phyloP scores from a whole-genome alignment of 1,139 yeast genomes.

The Candida labiduridarum region DNA sequence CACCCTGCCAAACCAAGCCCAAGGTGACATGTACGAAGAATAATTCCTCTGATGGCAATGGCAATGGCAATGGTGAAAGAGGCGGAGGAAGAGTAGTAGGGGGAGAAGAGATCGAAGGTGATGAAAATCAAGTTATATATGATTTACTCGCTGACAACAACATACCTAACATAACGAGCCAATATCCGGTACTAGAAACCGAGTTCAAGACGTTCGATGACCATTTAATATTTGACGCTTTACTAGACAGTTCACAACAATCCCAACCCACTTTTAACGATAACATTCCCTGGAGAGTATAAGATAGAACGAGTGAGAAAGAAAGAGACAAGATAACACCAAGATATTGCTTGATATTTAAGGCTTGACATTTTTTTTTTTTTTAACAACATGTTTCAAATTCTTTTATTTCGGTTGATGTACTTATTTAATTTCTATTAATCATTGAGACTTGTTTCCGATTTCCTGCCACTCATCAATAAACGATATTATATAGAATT shows the following conservation, averaged over 20 bases:
- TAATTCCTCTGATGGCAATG: neutral
- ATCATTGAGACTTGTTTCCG: neutral
- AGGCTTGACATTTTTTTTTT: too few relatives aligned
- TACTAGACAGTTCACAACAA: conserved; percentile 8
- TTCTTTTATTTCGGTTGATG: too few relatives aligned
- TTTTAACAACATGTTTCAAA: too few relatives aligned
- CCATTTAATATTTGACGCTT: conserved; percentile 10
- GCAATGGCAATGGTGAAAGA: neutral
- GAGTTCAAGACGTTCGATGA: conserved; percentile 8
- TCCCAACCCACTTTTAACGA: neutral
- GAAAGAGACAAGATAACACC: neutral
- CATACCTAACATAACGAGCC: neutral
- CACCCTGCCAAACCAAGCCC: conserved; percentile 4
- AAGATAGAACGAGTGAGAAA: neutral
- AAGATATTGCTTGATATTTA: too few relatives aligned
- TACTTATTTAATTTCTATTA: neutral
- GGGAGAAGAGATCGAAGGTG: neutral
- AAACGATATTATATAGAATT: neutral
- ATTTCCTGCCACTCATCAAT: neutral
- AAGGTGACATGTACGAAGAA: neutral
- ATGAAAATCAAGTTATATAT: conserved; percentile 1
- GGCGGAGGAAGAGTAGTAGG: neutral
- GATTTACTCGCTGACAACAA: conserved; percentile 3
- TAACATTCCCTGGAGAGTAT: conserved; percentile 1
- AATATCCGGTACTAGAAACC: conserved; percentile 3